Evolutionary conservation across 768 basidiomycete genomes (phyloP).

Genomic region (Russula dissimulans): DNA sequence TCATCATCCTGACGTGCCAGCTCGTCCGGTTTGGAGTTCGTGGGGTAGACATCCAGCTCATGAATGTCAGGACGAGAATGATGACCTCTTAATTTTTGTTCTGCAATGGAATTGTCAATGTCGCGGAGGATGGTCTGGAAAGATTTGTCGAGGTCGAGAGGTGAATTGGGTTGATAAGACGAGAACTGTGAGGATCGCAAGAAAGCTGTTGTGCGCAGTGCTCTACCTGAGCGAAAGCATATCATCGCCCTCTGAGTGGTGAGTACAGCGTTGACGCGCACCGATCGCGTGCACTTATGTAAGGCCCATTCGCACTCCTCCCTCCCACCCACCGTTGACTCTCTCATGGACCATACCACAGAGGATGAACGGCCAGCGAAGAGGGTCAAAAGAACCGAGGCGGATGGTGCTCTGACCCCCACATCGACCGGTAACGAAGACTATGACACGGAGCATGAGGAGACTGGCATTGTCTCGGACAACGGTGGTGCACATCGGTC

Average conservation of each 20-base stretch:
- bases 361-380: conserved; percentile 20
- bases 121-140: conserved; percentile 54
- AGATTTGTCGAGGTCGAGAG: conserved; percentile 57
- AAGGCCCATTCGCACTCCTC: neutral
- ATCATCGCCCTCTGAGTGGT: neutral
- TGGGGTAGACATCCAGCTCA: conserved; percentile 48
- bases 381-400: conserved; percentile 12
- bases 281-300: conserved; percentile 7
- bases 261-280: neutral
- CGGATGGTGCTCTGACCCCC: neutral
- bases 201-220: neutral
- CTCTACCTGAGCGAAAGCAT: conserved; percentile 6
- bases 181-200: conserved; percentile 22
- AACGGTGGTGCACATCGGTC: conserved; percentile 40
- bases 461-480: conserved; percentile 22
- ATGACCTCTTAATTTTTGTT: conserved; percentile 23
- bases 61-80: conserved; percentile 25
- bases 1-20: conserved; percentile 28
- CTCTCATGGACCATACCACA: conserved; percentile 1
- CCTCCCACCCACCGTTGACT: neutral
- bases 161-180: conserved; percentile 44
- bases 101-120: conserved; percentile 52
- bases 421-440: conserved; percentile 12
- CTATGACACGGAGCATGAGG: conserved; percentile 21
- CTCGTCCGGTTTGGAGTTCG: conserved; percentile 25